These are phyloP conservation scores for Rubus idaeus DNA, from an alignment of 306 rosid genomes.

Conservation along the genomic window DNA sequence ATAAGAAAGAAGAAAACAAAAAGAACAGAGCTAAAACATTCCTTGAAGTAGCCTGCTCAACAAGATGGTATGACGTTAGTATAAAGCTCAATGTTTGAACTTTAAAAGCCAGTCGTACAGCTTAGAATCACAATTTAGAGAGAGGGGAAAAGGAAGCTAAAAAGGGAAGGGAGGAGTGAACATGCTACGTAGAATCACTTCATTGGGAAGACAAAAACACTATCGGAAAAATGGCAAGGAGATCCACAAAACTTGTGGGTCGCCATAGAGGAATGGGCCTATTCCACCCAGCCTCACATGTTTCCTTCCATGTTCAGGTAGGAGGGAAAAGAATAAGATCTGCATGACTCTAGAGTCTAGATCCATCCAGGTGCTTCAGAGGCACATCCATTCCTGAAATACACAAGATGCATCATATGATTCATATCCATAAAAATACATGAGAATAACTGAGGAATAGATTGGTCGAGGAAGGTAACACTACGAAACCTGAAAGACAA, in stretches of 20 bases:
- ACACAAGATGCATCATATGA: background rate
- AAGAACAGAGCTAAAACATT: no score
- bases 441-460: background rate
- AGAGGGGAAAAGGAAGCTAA: background rate
- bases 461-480: background rate
- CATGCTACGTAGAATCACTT: background rate
- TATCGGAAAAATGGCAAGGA: background rate
- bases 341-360: background rate
- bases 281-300: background rate
- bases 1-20: background rate
- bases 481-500: background rate
- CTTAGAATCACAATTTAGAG: background rate
- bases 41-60: background rate
- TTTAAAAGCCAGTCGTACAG: background rate
- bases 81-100: background rate
- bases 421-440: background rate
- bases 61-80: background rate
- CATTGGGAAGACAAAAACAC: no score
- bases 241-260: background rate
- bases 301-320: background rate
- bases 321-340: background rate
- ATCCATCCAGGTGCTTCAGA: background rate
- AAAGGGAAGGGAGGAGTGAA: background rate
- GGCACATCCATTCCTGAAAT: conserved; percentile 14
- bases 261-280: background rate